Evolutionary conservation across 768 basidiomycete species (phyloP), one percentile per base, ranked within the genome.

Genomic region (Suillus variegatus): DNA sequence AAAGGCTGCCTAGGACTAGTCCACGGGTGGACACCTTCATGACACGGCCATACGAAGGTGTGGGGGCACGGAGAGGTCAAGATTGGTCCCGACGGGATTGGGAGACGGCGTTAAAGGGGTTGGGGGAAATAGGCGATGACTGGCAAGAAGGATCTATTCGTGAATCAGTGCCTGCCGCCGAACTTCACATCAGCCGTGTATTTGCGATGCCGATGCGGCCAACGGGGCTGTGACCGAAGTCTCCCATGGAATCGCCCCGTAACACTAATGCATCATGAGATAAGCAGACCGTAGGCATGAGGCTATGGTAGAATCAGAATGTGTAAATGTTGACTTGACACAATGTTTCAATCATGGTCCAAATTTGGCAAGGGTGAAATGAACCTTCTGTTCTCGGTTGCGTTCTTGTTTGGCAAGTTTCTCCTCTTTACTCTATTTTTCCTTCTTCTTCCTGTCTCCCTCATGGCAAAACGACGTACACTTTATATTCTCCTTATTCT

Each of bases 61-160:
- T 66, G 36, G 90, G 89, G 0, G 84, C 85, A 18, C 83, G 90
- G 55, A 77, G 84, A n/a, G 92, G 92, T 2, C 84, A 87, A 70
- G 90, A 93, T 67, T 94, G 91, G 91, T 81, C 88, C 14, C 79
- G 84, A 55, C 78, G 81, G 61, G 90, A 88, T 69, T 94, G 92
- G 92, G 78, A 82, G 67, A 79, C 83, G 14, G 84, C 79, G 36
- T 73, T 90, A 64, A 69, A 69, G 8, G 80, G 78, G 60, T 69
- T 94, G 71, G 76, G 72, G 40, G 72, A 71, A 35, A 76, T 91
- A 46, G 89, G 85, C 1, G 76, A 73, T 1, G 68, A 73, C 32
- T 92, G 88, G 84, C 76, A 75, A 4, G 88, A 91, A 60, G 76
- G 72, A 10, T 81, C 78, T n/a, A 79, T 93, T 43, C 67, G 72